phyloP scores from a whole-genome alignment of 2,329 filamentous ascomycete genomes.

The Boeremia lycopersici region DNA sequence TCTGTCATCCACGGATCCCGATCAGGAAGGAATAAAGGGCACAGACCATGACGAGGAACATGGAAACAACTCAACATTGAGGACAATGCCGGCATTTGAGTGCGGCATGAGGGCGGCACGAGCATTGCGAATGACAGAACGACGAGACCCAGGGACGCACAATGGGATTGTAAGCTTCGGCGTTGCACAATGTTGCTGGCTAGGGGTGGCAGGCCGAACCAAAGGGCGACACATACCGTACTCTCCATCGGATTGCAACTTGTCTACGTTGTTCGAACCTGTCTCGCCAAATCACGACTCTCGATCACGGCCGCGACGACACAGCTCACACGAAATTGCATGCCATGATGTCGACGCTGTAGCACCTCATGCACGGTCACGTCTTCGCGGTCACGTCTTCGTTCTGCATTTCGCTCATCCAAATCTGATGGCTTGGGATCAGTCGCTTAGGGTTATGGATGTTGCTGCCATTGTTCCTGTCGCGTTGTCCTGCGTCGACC shows the following conservation, averaged over 20 bases:
- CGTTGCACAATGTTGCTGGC: constrained; percentile 2
- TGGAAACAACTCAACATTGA: constrained; percentile 6
- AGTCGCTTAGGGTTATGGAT: background rate
- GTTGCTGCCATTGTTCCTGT: constrained; percentile 1
- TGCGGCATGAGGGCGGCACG: constrained; percentile 1
- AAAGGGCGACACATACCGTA: constrained; percentile 18
- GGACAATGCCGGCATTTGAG: constrained; percentile 6
- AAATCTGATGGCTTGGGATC: background rate
- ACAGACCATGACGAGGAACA: constrained; percentile 17
- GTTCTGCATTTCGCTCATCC: constrained; percentile 5
- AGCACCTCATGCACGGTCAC: constrained; percentile 10
- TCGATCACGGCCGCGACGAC: constrained; percentile 2
- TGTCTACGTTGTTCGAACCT: constrained; percentile 9
- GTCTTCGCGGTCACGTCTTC: constrained; percentile 6
- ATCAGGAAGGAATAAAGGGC: constrained; percentile 11
- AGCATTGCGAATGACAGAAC: background rate
- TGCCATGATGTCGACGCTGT: constrained; percentile 6
- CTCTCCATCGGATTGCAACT: constrained; percentile 16
- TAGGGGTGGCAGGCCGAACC: constrained; percentile 10
- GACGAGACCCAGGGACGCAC: background rate
- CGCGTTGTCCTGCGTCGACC: constrained; percentile 2
- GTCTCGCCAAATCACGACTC: constrained; percentile 19
- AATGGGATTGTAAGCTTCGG: constrained; percentile 13
- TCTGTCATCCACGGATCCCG: constrained; percentile 11
- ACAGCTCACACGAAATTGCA: constrained; percentile 1